Evolutionary conservation across 768 basidiomycete species (phyloP), one percentile per base, ranked within the genome.

Genomic region (Suillus spraguei): DNA sequence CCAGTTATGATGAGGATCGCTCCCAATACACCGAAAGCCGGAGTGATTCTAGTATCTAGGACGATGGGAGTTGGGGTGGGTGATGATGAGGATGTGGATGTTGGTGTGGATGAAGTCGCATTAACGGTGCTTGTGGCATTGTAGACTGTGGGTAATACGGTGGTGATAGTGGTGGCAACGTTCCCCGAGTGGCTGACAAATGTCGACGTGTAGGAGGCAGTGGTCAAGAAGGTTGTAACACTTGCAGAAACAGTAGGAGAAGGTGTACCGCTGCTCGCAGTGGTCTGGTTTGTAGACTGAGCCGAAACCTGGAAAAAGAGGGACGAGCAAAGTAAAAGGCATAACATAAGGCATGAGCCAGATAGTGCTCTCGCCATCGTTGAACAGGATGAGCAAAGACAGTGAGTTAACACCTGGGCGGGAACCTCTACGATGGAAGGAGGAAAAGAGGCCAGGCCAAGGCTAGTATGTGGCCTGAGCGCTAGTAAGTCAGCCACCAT

Each of bases 1-100:
- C 96, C 96, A 10, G 92, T 94, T 56, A 97, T 71, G 67, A 97
- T 94, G 72, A 98, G 87, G 65, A 97, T 76, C 5, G 86, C 91
- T 54, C 96, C 96, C 17, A 95, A 83, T 36, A 95, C 92, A 59
- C 88, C 95, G 76, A 96, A 98, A 17, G 88, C 95, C 33, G 93
- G 92, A 70, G 94, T 92, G 42, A 97, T 79, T 71, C 79, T 83
- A 22, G 95, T 94, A 24, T 81, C 85, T 16, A 82, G 80, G 65
- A 68, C 71, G 65, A 70, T 77, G 68, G 77, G 76, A 64, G 66
- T 67, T 67, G 74, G 74, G 60, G 78, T 68, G 47, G 78, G 60
- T 42, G 79, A 61, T 59, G 79, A 62, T 5, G 82, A 74, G 4
- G 46, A 9, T 13, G 46, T 13, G 3, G 87, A 74, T 1, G 86